Percentiles rank a stretch among this genome's conserved stretches.
phyloP scores from a whole-genome alignment of 2,329 filamentous ascomycete genomes.

The Fusarium sp. region DNA sequence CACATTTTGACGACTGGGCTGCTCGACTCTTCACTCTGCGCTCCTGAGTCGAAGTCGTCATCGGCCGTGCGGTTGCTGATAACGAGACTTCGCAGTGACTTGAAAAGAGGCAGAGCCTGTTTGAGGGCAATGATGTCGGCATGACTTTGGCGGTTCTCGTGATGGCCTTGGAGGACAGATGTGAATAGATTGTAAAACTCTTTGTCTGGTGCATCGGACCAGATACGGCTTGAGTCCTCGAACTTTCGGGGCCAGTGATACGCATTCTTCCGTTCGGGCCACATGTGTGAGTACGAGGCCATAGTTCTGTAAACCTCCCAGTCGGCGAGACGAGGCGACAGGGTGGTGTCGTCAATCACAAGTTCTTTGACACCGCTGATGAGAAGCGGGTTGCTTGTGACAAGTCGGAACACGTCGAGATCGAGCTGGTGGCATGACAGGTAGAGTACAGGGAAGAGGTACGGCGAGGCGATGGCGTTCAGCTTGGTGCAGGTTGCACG shows the following conservation, averaged over 20 bases:
- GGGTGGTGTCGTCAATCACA: neutral
- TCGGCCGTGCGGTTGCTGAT: neutral
- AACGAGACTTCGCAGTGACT: neutral
- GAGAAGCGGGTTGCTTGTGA: neutral
- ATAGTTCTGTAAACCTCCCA: neutral
- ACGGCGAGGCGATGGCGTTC: rapidly evolving
- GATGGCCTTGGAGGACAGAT: neutral
- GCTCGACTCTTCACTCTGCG: neutral
- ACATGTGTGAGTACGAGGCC: neutral
- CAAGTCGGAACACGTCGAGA: neutral
- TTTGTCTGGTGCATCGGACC: neutral
- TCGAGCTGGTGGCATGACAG: neutral
- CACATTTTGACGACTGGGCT: neutral
- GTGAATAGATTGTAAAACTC: rapidly evolving
- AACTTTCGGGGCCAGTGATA: too few relatives aligned
- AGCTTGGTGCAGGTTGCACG: neutral
- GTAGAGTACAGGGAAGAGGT: neutral
- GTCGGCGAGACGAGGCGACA: neutral
- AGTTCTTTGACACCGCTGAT: neutral
- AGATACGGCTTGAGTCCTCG: rapidly evolving
- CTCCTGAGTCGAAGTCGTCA: rapidly evolving
- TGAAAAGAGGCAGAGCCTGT: neutral
- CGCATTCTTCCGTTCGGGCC: too few relatives aligned
- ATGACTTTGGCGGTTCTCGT: neutral
- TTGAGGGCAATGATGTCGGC: neutral